Evolutionary conservation across 768 basidiomycete species (phyloP), one percentile per base, ranked within the genome.

Genomic region (Mycena floridula): DNA sequence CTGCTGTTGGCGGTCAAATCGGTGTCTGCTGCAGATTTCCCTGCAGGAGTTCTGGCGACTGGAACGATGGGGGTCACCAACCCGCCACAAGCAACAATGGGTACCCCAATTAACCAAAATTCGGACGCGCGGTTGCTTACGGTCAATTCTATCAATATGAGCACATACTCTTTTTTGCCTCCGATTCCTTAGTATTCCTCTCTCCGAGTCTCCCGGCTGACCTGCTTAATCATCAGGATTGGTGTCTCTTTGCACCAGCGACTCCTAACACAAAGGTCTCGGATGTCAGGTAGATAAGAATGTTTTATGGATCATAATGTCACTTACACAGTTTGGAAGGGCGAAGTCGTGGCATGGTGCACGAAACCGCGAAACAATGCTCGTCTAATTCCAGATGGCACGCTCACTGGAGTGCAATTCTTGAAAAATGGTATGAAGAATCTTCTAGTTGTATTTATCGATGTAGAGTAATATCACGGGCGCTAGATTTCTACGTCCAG

Each of bases 291-390:
- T 43, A 66, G 68, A 1, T 69, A 72, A 61, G 68, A 64, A 41
- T 21, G 56, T 46, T n/a, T n/a, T n/a, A 9, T 23, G 25, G 18
- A 23, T 3, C 16, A 22, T 7, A 41, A n/a, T n/a, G n/a, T 35
- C 13, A 25, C 32, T 42, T 26, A 22, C 44, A 12, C 3, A 24
- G 39, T 15, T 48, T 41, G 40, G 20, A 47, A 73, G 66, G 67
- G 65, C 0, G 54, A 60, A 44, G 69, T 70, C 47, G 69, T 73
- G 11, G 72, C 72, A 4, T 73, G 70, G 70, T 73, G 72, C 44
- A 68, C 67, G 3, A 50, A 68, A 47, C 63, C 59, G 7, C 62
- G 70, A 37, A 73, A 73, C 52, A 65, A 70, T 28, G 70, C 70
- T 4, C 64, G 72, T 23, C 54, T 72, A 12, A 71, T 73, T 47